Conservation (phyloP, 768 basidiomycete genomes). For the Lactarius tabidus region DNA sequence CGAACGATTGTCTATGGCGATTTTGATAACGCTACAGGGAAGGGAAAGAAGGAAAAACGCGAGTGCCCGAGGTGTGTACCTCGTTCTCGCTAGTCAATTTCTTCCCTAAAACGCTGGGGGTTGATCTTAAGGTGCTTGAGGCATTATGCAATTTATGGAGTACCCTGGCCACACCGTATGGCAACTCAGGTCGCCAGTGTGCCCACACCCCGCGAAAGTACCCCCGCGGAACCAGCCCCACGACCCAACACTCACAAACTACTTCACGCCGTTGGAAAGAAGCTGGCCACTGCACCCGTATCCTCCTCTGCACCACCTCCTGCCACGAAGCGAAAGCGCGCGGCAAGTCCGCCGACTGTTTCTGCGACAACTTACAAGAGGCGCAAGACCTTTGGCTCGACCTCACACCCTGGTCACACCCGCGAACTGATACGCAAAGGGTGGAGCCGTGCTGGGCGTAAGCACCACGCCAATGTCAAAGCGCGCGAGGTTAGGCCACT, state of each 20-base stretch:
- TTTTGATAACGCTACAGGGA: constrained; percentile 50
- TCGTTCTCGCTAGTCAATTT: constrained; percentile 17
- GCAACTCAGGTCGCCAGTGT: constrained; percentile 44
- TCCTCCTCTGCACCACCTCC: constrained; percentile 32
- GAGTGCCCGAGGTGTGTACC: constrained; percentile 70
- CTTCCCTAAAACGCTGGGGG: neutral
- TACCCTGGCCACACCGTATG: constrained; percentile 65
- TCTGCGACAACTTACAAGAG: constrained; percentile 40
- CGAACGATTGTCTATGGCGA: constrained; percentile 69
- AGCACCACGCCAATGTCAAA: constrained; percentile 33
- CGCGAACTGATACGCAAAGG: constrained; percentile 28
- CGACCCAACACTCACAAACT: constrained; percentile 50
- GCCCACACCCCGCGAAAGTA: constrained; percentile 43
- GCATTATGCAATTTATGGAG: constrained; percentile 71
- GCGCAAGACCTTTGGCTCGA: constrained; percentile 37
- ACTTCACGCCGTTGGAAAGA: constrained; percentile 50
- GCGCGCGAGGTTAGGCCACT: constrained; percentile 32
- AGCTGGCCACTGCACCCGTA: constrained; percentile 38
- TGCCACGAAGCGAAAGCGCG: constrained; percentile 23
- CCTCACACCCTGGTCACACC: constrained; percentile 13
- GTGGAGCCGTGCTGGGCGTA: constrained; percentile 32
- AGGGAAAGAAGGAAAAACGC: constrained; percentile 38
- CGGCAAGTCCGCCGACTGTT: constrained; percentile 17
- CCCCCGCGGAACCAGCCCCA: constrained; percentile 34
- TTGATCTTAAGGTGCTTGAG: constrained; percentile 59